A percentile compares a stretch with the other conserved stretches of the same genome.
These are phyloP conservation scores for Anthracocystis setariae DNA, from an alignment of 1,284 basidiomycete species.

Conservation along the genomic window DNA sequence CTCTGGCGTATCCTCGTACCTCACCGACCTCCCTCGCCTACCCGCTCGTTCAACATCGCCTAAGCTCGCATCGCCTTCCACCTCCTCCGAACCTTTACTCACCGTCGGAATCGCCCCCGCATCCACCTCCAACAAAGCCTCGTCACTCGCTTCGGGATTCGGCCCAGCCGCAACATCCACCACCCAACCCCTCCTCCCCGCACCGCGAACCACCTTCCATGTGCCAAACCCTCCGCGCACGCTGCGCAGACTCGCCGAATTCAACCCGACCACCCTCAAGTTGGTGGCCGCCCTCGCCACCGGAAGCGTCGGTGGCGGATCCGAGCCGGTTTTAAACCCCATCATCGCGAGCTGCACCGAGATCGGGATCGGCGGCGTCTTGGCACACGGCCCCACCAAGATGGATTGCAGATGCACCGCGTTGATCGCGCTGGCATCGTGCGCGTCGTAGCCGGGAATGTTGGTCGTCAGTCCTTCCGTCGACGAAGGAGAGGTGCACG, in stretches of 20 bases:
- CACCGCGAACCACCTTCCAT: conserved; percentile 89
- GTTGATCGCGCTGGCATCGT: conserved; percentile 72
- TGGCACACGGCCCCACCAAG: conserved; percentile 70
- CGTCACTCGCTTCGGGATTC: conserved; percentile 69
- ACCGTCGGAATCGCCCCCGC: conserved; percentile 1
- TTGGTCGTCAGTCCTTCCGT: conserved; percentile 36
- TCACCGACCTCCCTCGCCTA: conserved; percentile 29
- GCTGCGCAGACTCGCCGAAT: conserved; percentile 77
- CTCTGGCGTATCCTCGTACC: conserved; percentile 22
- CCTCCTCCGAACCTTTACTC: not conserved
- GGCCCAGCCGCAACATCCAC: conserved; percentile 87
- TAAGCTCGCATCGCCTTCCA: conserved; percentile 5
- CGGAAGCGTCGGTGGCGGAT: conserved; percentile 56
- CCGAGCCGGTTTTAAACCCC: conserved; percentile 61
- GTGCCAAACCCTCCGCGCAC: conserved; percentile 80
- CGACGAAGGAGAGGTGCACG: conserved; percentile 66
- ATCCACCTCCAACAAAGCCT: conserved; percentile 21
- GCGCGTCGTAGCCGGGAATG: conserved; percentile 67
- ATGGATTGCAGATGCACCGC: conserved; percentile 70
- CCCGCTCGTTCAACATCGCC: not conserved
- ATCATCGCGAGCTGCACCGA: conserved; percentile 60
- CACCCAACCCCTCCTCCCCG: conserved; percentile 94
- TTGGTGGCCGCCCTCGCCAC: conserved; percentile 72
- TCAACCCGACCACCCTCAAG: conserved; percentile 87
- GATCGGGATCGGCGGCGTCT: conserved; percentile 58